phyloP scores from a whole-genome alignment of 257 asterid species.

The Knoxia roxburghii region DNA sequence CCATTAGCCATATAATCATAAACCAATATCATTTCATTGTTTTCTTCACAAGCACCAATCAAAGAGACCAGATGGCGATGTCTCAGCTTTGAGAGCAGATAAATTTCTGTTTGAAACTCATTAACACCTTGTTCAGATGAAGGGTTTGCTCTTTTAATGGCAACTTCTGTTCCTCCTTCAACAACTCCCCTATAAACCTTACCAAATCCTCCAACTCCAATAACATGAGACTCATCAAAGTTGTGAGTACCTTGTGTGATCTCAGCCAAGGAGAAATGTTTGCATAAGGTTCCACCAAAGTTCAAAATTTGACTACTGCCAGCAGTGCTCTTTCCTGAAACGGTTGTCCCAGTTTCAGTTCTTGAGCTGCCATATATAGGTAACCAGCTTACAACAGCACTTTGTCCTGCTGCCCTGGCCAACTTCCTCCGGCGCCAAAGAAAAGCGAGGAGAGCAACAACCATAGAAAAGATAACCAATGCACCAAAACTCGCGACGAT shows the following conservation, averaged over 20 bases:
- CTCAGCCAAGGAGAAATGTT: slow-evolving; percentile 59
- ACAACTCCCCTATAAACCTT: slow-evolving; percentile 61
- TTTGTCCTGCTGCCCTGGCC: neutral
- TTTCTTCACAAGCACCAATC: slow-evolving; percentile 76
- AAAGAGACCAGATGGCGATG: slow-evolving; percentile 71
- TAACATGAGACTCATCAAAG: slow-evolving; percentile 50
- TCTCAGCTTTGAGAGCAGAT: slow-evolving; percentile 67
- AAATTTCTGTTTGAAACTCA: slow-evolving; percentile 72
- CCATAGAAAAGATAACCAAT: slow-evolving; percentile 21
- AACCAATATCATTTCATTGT: slow-evolving; percentile 67
- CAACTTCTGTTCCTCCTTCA: slow-evolving; percentile 45
- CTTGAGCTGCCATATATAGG: slow-evolving; percentile 41
- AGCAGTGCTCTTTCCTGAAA: slow-evolving; percentile 28
- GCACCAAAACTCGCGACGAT: slow-evolving; percentile 31
- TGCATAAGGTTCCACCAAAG: slow-evolving; percentile 43
- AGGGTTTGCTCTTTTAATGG: slow-evolving; percentile 61
- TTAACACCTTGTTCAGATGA: slow-evolving; percentile 62
- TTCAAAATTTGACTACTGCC: slow-evolving; percentile 35
- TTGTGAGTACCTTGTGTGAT: slow-evolving; percentile 42
- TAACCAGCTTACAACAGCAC: slow-evolving; percentile 34
- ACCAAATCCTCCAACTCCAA: slow-evolving; percentile 89
- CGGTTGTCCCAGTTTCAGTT: slow-evolving; percentile 23
- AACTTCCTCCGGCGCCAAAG: slow-evolving; percentile 10
- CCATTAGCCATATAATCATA: slow-evolving; percentile 85
- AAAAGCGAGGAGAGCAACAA: slow-evolving; percentile 25